These are phyloP conservation scores for Yamadazyma tumulicola DNA, from an alignment of 805 yeast species.

Conservation along the genomic window DNA sequence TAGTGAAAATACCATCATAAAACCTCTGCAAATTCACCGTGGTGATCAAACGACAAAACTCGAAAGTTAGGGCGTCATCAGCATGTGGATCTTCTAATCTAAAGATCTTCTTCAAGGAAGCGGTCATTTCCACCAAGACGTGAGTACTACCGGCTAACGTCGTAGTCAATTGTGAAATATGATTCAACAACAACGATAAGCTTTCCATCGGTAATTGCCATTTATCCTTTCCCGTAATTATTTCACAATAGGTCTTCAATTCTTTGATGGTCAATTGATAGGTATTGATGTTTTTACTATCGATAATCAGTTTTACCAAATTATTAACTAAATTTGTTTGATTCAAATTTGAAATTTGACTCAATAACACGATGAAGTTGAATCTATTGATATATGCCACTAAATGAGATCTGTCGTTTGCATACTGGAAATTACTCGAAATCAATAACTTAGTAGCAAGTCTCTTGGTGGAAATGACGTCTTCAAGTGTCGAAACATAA, in stretches of 20 bases:
- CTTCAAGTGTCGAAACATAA: slow-evolving; percentile 26
- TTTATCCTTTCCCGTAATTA: slow-evolving; percentile 8
- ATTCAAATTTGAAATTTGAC: slow-evolving; percentile 32
- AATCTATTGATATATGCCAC: slow-evolving; percentile 35
- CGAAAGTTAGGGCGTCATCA: background rate
- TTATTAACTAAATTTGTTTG: slow-evolving; percentile 25
- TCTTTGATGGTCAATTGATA: slow-evolving; percentile 21
- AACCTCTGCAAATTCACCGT: slow-evolving; percentile 2
- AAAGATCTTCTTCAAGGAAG: slow-evolving; percentile 8
- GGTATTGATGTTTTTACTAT: slow-evolving; percentile 21
- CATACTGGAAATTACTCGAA: slow-evolving; percentile 34
- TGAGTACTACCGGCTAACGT: slow-evolving; percentile 16
- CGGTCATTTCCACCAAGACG: slow-evolving; percentile 14
- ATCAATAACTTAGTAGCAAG: slow-evolving; percentile 34
- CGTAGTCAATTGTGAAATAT: slow-evolving; percentile 10
- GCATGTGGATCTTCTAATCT: background rate
- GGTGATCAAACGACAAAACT: slow-evolving; percentile 1
- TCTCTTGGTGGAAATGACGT: slow-evolving; percentile 20
- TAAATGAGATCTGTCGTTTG: slow-evolving; percentile 21
- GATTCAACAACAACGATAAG: slow-evolving; percentile 15
- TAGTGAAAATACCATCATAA: slow-evolving; percentile 5
- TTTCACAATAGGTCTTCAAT: slow-evolving; percentile 16
- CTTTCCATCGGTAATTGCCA: slow-evolving; percentile 17
- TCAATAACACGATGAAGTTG: slow-evolving; percentile 32
- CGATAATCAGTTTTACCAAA: slow-evolving; percentile 21